Base-by-base conservation (phyloP, 2,329 filamentous ascomycete genomes). In the Xylariales sp. region DNA sequence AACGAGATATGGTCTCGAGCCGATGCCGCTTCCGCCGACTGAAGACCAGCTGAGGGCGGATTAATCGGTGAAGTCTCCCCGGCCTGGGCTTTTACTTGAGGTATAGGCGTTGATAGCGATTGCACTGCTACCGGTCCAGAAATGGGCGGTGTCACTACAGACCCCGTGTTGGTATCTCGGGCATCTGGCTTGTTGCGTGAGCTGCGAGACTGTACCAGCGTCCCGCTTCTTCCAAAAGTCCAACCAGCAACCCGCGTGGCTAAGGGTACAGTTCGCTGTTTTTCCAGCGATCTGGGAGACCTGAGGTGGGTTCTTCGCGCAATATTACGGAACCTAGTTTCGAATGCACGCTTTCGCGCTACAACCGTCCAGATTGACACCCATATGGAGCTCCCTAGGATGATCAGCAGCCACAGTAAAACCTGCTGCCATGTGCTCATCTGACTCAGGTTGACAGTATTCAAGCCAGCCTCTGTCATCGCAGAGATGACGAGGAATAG, bases 381-480 rank as follows among this genome's bases (percentile, higher is more conserved):
- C 52, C 81, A 78, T n/a, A 86, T 76, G 11, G 76, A 68, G 38
- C 79, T 80, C 2, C 84, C 84, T 6, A 83, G 54, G 31, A 86
- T 65, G 43, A 87, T 81, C 29, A 85, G 63, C 4, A 81, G 41
- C 49, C 81, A 84, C 8, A 88, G 65, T 27, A 84, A 59, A 19
- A 76, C 61, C 55, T 88, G 84, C 56, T 88, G 83, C 52, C 80
- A 83, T 0, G 75, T 81, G 27, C 78, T 85, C 50, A 87, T 53
- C 19, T 68, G 63, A 39, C 74, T 81, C 17, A 86, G 60, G 51
- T 83, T 78, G 47, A 80, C 72, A 2, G 81, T 83, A 49, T 85
- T 86, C 40, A 87, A 63, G 0, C 83, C 83, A 6, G 81, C 75
- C 37, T 78, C 69, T 6, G 80, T 84, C 64, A 86, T 81, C 29